phyloP scores from a whole-genome alignment of 1,284 basidiomycete species.

The Cerrena zonata region DNA sequence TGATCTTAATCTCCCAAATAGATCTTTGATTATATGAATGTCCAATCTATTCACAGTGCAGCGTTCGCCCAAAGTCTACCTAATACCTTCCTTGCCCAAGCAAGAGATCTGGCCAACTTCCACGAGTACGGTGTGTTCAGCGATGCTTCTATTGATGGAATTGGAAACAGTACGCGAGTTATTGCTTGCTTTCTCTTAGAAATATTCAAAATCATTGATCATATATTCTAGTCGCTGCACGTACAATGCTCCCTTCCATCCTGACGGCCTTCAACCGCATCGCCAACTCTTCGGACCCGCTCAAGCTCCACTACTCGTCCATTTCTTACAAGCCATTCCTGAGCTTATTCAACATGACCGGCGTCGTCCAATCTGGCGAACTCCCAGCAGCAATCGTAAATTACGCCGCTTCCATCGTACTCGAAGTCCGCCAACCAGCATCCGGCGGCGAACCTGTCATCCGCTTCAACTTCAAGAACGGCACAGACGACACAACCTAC shows the following conservation, averaged over 20 bases:
- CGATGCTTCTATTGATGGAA: conserved; percentile 30
- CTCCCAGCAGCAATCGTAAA: conserved; percentile 36
- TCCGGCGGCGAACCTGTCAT: conserved; percentile 32
- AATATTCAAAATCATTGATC: no score
- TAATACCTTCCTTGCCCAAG: conserved; percentile 31
- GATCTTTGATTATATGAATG: conserved; percentile 50
- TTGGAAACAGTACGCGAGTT: conserved; percentile 28
- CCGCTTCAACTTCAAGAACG: conserved; percentile 59
- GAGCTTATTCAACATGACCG: conserved; percentile 48
- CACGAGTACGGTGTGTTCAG: conserved; percentile 49
- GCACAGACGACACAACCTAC: conserved; percentile 32
- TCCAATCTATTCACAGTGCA: conserved; percentile 41
- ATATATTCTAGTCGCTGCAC: conserved; percentile 46
- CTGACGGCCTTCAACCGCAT: conserved; percentile 38
- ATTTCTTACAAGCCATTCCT: conserved; percentile 53
- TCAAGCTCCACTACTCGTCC: conserved; percentile 39
- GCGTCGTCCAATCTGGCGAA: conserved; percentile 26
- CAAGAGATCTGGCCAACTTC: conserved; percentile 44
- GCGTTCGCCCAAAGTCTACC: conserved; percentile 29
- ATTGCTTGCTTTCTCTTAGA: no score
- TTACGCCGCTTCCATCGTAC: conserved; percentile 39
- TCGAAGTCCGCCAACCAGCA: conserved; percentile 34
- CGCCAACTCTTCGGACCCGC: conserved; percentile 36
- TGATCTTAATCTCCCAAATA: conserved; percentile 10
- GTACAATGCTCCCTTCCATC: conserved; percentile 40